A percentile compares a stretch with the other conserved stretches of the same genome.
Conservation (phyloP, 2,329 filamentous ascomycete species). For the Fusarium udum region DNA sequence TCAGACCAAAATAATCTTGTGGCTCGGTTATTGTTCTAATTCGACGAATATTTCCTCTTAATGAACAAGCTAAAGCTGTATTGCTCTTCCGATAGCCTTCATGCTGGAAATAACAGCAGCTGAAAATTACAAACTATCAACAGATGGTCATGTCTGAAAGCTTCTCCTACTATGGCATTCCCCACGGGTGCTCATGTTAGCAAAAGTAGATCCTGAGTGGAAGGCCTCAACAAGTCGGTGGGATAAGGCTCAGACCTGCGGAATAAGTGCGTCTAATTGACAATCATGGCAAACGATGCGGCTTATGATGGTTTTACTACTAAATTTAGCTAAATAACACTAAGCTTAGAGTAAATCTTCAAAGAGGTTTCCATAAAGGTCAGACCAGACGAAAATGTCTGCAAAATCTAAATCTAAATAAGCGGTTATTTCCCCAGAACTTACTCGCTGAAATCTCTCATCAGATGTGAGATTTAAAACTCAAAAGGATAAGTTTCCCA, state of each 20-base stretch:
- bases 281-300: not conserved
- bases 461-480: not conserved
- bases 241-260: not conserved
- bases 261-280: not conserved
- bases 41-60: not conserved
- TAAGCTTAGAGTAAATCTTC: rapidly evolving
- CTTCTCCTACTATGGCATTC: rapidly evolving
- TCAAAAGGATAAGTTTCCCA: not conserved
- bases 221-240: not conserved
- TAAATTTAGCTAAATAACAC: rapidly evolving
- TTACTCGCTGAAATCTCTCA: no score
- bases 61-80: not conserved
- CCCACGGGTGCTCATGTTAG: not conserved
- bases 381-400: rapidly evolving
- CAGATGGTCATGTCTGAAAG: not conserved
- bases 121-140: not conserved
- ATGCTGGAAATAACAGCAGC: conserved; percentile 1
- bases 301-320: rapidly evolving
- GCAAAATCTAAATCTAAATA: not conserved
- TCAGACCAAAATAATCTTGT: no score
- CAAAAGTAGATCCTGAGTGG: not conserved
- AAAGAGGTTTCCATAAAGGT: not conserved
- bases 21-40: no score
- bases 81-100: conserved; percentile 10
- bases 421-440: rapidly evolving